Evolutionary conservation across 495 filamentous ascomycete genomes (phyloP), one percentile per base, ranked within the genome.

Genomic region (Penicillium mononematosum): DNA sequence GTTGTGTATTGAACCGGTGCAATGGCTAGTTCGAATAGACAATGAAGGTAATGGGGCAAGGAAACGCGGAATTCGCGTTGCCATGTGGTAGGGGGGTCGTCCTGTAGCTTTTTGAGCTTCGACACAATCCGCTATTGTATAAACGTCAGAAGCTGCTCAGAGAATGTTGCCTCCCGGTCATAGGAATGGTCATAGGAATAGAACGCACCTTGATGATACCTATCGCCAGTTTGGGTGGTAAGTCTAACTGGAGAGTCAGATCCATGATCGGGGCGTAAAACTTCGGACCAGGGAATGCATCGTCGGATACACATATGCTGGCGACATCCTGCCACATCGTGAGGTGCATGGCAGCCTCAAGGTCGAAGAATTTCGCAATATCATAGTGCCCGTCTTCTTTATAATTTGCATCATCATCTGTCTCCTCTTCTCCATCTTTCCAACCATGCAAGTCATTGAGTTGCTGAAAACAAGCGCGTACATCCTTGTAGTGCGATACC

Each of bases 1-100:
- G 3, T 36, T 24, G 7, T 11, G 3, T n/a, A 7, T 12, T 12
- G 27, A 5, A 12, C 36, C n/a, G 36, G 27, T 16, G 20, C 24
- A 0, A 55, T 25, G 19, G 45, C 36, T 17, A 45, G 27, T 3
- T 5, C 19, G 17, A 59, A 59, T 3, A 59, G 29, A 29, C 45
- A 46, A 19, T 48, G 49, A 4, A 47, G 32, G 45, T 58, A 58
- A 17, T 14, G 32, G 1, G 50, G 43, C 5, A 58, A 12, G 2
- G n/a, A 29, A 12, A 25, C 14, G 6, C 14, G 45, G 19, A 44
- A 24, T 3, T 27, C 4, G 24, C 2, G 17, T 14, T 20, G 52
- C 20, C 39, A 50, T 19, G 25, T 7, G 24, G 24, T 43, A 44
- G 10, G 7, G 17, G 45, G 27, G 2, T 17, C 25, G 24, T 7